phyloP scores from a whole-genome alignment of 169 alveolate genomes.

The Plasmodium gaboni region DNA sequence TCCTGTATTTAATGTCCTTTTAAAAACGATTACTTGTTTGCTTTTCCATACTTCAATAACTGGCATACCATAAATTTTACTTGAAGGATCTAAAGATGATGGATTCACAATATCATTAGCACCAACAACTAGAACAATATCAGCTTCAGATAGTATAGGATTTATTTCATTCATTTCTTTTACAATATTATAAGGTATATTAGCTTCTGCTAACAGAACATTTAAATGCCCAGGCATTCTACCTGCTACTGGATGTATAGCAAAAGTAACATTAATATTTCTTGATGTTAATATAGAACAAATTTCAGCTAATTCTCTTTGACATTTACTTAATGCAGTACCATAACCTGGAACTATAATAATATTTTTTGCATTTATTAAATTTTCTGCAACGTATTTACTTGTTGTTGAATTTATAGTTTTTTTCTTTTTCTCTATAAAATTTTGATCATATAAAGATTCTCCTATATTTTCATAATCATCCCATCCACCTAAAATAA shows the following conservation, averaged over 20 bases:
- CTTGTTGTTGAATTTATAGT: slow-evolving; percentile 84
- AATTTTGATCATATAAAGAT: slow-evolving; percentile 80
- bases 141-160: slow-evolving; percentile 86
- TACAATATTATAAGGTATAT: slow-evolving; percentile 94
- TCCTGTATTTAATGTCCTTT: slow-evolving; percentile 95
- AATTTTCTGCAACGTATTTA: slow-evolving; percentile 89
- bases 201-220: slow-evolving; percentile 96
- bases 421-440: slow-evolving; percentile 83
- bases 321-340: slow-evolving; percentile 93
- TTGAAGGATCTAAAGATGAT: slow-evolving; percentile 91
- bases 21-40: slow-evolving; percentile 89
- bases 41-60: slow-evolving; percentile 96
- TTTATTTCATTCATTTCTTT: slow-evolving; percentile 96
- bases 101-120: slow-evolving; percentile 97
- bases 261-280: slow-evolving; percentile 92
- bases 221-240: slow-evolving; percentile 98
- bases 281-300: slow-evolving; percentile 83
- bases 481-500: slow-evolving; percentile 93
- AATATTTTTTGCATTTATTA: slow-evolving; percentile 87
- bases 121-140: slow-evolving; percentile 93
- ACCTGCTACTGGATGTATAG: slow-evolving; percentile 98
- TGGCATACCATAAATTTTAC: slow-evolving; percentile 96
- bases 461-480: slow-evolving; percentile 85
- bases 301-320: slow-evolving; percentile 88
- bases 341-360: slow-evolving; percentile 97